Evolutionary conservation across 1,284 basidiomycete genomes (phyloP).

Genomic region (Cutaneotrichosporon dermatis): DNA sequence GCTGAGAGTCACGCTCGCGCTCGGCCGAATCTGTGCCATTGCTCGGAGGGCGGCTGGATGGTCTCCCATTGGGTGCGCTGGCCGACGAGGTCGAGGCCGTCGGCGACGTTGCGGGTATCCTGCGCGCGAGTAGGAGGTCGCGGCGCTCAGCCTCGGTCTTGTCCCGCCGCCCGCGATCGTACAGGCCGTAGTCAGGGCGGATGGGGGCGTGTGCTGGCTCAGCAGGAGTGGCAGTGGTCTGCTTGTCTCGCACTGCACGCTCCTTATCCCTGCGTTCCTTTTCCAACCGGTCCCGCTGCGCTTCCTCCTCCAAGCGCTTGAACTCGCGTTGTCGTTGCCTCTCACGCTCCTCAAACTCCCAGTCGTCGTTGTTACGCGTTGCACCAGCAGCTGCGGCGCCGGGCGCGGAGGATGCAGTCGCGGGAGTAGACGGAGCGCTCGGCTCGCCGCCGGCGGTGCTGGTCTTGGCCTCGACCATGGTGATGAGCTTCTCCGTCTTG

Average conservation of each 20-base stretch:
- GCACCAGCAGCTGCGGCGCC: conserved; percentile 1
- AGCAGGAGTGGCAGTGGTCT: background rate
- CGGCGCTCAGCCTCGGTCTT: conserved; percentile 32
- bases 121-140: conserved; percentile 27
- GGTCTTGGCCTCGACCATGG: conserved; percentile 44
- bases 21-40: background rate
- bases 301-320: conserved; percentile 38
- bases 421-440: background rate
- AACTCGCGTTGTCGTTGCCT: conserved; percentile 37
- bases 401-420: background rate
- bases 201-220: background rate
- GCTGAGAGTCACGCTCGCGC: background rate
- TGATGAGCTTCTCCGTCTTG: conserved; percentile 46
- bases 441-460: background rate
- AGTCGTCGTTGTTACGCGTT: conserved; percentile 21
- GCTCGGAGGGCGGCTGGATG: background rate
- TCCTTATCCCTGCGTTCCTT: conserved; percentile 33
- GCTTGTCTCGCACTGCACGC: conserved; percentile 4
- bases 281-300: conserved; percentile 36
- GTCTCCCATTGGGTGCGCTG: background rate
- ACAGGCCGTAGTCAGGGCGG: conserved; percentile 6
- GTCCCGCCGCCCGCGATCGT: conserved; percentile 4
- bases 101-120: conserved; percentile 25
- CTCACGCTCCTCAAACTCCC: conserved; percentile 45
- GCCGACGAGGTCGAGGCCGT: conserved; percentile 28